A percentile compares a stretch with the other conserved stretches of the same genome.
Conservation (phyloP, 2,329 filamentous ascomycete species). For the Fusarium lyarnte region DNA sequence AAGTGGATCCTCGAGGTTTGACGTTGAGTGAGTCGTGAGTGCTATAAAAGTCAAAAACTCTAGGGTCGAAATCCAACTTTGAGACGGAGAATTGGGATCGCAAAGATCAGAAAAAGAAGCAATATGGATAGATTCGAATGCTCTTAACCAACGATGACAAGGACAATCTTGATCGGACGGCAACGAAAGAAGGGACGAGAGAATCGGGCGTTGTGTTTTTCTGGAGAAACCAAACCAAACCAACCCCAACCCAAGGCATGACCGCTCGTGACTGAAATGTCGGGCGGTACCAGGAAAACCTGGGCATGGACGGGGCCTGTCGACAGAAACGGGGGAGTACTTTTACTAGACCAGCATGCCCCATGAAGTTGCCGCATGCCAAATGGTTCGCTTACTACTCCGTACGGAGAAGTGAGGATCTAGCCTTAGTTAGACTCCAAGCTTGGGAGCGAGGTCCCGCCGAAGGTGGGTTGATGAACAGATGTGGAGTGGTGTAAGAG, state of each 20-base stretch:
- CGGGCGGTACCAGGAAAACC: constrained; percentile 22
- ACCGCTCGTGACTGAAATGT: constrained; percentile 40
- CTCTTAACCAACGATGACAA: background rate
- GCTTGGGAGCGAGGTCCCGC: constrained; percentile 44
- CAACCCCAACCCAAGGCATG: constrained; percentile 3
- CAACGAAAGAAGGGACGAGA: constrained; percentile 30
- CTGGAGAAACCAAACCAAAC: constrained; percentile 23
- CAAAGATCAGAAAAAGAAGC: background rate
- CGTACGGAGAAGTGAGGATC: constrained; percentile 37
- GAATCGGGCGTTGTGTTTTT: constrained; percentile 34
- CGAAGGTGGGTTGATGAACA: constrained; percentile 45
- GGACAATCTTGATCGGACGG: constrained; percentile 6
- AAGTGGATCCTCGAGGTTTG: constrained; percentile 25
- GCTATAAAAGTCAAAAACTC: constrained; percentile 1
- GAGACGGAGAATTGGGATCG: background rate
- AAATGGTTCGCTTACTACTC: constrained; percentile 45
- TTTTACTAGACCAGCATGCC: constrained; percentile 32
- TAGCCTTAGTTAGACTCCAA: constrained; percentile 39
- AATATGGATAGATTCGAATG: constrained; percentile 1
- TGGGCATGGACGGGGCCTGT: constrained; percentile 18
- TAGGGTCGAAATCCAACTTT: background rate
- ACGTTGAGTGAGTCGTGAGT: constrained; percentile 1
- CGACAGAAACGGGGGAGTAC: constrained; percentile 30
- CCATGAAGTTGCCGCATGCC: constrained; percentile 38
- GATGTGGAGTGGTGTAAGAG: constrained; percentile 43